phyloP scores from a whole-genome alignment of 805 yeast species.

The Lachancea fermentati region DNA sequence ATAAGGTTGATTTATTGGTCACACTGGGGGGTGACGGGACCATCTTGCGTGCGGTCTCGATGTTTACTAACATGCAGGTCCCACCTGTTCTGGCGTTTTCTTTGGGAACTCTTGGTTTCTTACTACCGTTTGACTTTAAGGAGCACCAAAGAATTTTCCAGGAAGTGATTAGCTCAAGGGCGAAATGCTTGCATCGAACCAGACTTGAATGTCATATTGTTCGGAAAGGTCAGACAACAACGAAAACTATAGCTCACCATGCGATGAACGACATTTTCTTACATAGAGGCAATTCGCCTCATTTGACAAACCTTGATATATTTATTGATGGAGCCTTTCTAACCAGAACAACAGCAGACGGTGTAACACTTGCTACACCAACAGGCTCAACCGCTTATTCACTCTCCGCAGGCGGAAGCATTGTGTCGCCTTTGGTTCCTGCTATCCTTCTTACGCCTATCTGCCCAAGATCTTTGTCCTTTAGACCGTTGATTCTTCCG shows the following conservation, averaged over 20 bases:
- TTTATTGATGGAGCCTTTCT: conserved; percentile 76
- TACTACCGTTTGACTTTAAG: conserved; percentile 77
- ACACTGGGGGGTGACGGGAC: conserved; percentile 98
- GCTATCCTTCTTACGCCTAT: conserved; percentile 82
- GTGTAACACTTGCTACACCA: conserved; percentile 79
- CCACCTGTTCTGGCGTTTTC: conserved; percentile 91
- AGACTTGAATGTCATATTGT: conserved; percentile 73
- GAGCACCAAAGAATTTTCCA: conserved; percentile 56
- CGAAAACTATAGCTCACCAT: conserved; percentile 33
- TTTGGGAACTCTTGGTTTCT: conserved; percentile 84
- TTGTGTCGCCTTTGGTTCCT: conserved; percentile 83
- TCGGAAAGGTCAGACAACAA: conserved; percentile 23
- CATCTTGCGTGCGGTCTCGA: conserved; percentile 73
- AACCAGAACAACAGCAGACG: conserved; percentile 91
- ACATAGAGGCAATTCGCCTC: conserved; percentile 86
- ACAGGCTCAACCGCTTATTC: conserved; percentile 96
- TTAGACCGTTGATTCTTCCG: conserved; percentile 82
- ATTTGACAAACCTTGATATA: conserved; percentile 77
- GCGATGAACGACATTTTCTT: conserved; percentile 91
- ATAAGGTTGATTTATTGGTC: conserved; percentile 72
- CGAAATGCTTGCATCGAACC: conserved; percentile 68
- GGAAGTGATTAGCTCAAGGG: conserved; percentile 59
- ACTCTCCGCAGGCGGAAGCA: conserved; percentile 84
- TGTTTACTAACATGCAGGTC: conserved; percentile 62
- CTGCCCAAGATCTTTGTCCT: conserved; percentile 87